Evolutionary conservation across 495 filamentous ascomycete genomes (phyloP), one percentile per base, ranked within the genome.

Genomic region (Trichoderma virens): DNA sequence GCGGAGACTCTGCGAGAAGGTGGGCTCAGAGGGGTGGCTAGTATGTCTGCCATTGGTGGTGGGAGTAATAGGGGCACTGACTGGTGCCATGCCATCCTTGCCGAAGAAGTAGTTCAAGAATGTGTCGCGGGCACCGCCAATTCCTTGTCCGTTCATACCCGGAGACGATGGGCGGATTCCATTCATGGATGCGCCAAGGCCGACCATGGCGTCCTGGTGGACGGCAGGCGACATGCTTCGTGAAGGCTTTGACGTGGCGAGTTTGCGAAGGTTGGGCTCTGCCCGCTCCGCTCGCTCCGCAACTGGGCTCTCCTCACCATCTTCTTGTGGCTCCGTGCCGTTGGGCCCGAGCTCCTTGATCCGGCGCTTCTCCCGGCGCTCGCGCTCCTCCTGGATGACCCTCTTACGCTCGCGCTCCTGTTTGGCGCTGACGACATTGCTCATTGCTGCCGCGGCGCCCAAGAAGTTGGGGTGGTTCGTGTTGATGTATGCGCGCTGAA

Each of bases 381-480:
- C 85, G 63, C 90, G 83, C 70, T 97, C 92, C 68, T 97, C 93
- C 47, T 88, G 87, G 0, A 89, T 77, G 39, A 90, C 75, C 35
- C 82, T 85, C 72, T 92, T 92, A 71, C 90, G 85, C 71, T 98
- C 94, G 72, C 92, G 87, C 65, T 99, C 93, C 71, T 97, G 91
- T 74, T 92, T 95, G 70, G 88, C 91, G 70, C 87, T 89, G 41
- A 99, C 93, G 60, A 98, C 93, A 11, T 92, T 89, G 63, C 90
- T 91, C 94, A 99, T 99, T 30, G 94, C 94, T n/a, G 92, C 93
- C 7, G 94, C 93, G 13, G 94, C 94, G 51, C 94, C 95, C 25
- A 97, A 84, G 80, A 99, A 99, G 70, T 99, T 99, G 35, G 94
- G 94, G 69, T 99, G 94, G 72, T 99, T 99, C 45, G 94, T 99